Percentiles rank a stretch among this genome's conserved stretches.
These are phyloP conservation scores for Melanogaster broomeanus DNA, from an alignment of 768 basidiomycete genomes.

Conservation along the genomic window DNA sequence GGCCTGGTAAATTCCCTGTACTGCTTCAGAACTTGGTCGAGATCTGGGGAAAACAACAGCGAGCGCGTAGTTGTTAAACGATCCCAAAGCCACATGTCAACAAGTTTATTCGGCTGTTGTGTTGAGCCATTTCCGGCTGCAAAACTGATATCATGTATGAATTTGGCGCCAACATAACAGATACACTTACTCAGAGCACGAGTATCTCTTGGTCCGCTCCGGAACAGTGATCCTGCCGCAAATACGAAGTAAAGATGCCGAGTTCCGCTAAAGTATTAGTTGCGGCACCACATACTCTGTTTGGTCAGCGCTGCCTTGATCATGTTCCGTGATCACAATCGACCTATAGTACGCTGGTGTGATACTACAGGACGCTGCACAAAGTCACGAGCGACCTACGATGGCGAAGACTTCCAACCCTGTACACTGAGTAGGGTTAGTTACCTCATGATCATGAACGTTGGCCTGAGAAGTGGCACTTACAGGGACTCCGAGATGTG, in stretches of 20 bases:
- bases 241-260: background rate
- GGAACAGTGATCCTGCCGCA: background rate
- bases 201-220: background rate
- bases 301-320: background rate
- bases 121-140: no score
- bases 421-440: no score
- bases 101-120: background rate
- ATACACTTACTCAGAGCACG: background rate
- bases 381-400: background rate
- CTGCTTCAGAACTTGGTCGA: background rate
- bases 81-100: background rate
- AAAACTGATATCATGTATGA: no score
- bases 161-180: no score
- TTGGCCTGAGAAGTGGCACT: no score
- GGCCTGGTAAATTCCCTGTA: background rate
- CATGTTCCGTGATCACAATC: background rate
- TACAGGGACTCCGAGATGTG: no score
- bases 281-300: background rate
- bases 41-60: background rate
- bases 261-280: background rate
- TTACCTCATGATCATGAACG: no score
- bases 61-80: background rate
- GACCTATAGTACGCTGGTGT: background rate
- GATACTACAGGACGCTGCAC: background rate
- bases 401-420: background rate